Percentiles rank a stretch among this genome's conserved stretches.
phyloP scores from a whole-genome alignment of 305 asterid genomes.

The Fraxinus xanthoxyloides region DNA sequence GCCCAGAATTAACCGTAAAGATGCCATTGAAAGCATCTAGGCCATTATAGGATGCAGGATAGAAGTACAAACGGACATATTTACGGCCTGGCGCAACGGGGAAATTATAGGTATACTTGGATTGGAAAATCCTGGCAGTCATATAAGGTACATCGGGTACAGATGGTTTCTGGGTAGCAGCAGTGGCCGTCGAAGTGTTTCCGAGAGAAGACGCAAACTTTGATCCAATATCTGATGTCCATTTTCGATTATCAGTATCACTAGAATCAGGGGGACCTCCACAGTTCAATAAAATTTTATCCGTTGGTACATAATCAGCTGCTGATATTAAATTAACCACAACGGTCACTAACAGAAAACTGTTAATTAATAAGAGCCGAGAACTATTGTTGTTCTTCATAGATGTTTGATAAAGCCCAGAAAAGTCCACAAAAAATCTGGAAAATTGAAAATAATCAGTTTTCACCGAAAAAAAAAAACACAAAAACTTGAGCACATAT shows the following conservation, averaged over 20 bases:
- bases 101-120: slow-evolving; percentile 71
- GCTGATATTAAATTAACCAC: slow-evolving; percentile 40
- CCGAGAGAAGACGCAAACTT: slow-evolving; percentile 47
- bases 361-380: neutral
- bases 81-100: slow-evolving; percentile 80
- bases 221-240: slow-evolving; percentile 75
- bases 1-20: slow-evolving; percentile 61
- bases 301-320: slow-evolving; percentile 62
- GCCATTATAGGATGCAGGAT: slow-evolving; percentile 62
- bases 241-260: slow-evolving; percentile 67
- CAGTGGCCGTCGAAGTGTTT: slow-evolving; percentile 51
- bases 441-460: slow-evolving; percentile 6
- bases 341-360: slow-evolving; percentile 30
- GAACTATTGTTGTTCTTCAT: neutral
- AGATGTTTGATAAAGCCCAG: neutral
- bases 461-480: neutral
- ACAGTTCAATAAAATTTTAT: slow-evolving; percentile 67
- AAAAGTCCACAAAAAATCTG: neutral
- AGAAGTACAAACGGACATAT: slow-evolving; percentile 73
- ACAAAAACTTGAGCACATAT: neutral
- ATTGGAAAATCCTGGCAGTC: slow-evolving; percentile 73
- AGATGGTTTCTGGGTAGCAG: slow-evolving; percentile 64
- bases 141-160: slow-evolving; percentile 75
- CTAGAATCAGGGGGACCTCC: slow-evolving; percentile 67
- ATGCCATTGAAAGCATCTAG: slow-evolving; percentile 51